Conservation (phyloP, 257 asterid species). For the Fraxinus anomala region DNA sequence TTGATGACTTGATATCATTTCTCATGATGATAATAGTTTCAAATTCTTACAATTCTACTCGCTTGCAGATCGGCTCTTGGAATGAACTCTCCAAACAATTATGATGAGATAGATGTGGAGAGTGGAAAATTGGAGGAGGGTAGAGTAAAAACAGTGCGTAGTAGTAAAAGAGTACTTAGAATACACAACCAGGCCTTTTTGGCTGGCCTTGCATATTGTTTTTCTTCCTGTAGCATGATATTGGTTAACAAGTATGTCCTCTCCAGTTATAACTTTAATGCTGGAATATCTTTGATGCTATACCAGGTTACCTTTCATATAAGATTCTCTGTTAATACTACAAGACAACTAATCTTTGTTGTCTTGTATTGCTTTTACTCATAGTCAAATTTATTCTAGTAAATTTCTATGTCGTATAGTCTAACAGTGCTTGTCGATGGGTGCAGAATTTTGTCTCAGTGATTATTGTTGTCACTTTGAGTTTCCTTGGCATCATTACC, state of each 20-base stretch:
- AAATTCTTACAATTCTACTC: slow-evolving; percentile 21
- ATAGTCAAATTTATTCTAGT: background rate
- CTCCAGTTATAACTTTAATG: slow-evolving; percentile 82
- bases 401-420: slow-evolving; percentile 1
- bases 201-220: slow-evolving; percentile 81
- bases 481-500: slow-evolving; percentile 63
- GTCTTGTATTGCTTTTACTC: slow-evolving; percentile 2
- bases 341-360: background rate
- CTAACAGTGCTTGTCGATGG: slow-evolving; percentile 25
- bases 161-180: slow-evolving; percentile 41
- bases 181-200: slow-evolving; percentile 66
- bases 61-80: slow-evolving; percentile 45
- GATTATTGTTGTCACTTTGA: slow-evolving; percentile 57
- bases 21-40: background rate
- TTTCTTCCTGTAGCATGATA: slow-evolving; percentile 91
- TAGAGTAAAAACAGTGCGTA: slow-evolving; percentile 47
- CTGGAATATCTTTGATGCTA: slow-evolving; percentile 93
- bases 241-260: slow-evolving; percentile 88
- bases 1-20: background rate
- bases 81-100: slow-evolving; percentile 49
- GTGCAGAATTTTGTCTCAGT: slow-evolving; percentile 89
- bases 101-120: slow-evolving; percentile 67
- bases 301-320: slow-evolving; percentile 65
- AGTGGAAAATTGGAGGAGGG: slow-evolving; percentile 54
- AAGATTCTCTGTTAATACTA: slow-evolving; percentile 6